Evolutionary conservation across 2,329 filamentous ascomycete species (phyloP).

Genomic region (Phaeoacremonium minimum): DNA sequence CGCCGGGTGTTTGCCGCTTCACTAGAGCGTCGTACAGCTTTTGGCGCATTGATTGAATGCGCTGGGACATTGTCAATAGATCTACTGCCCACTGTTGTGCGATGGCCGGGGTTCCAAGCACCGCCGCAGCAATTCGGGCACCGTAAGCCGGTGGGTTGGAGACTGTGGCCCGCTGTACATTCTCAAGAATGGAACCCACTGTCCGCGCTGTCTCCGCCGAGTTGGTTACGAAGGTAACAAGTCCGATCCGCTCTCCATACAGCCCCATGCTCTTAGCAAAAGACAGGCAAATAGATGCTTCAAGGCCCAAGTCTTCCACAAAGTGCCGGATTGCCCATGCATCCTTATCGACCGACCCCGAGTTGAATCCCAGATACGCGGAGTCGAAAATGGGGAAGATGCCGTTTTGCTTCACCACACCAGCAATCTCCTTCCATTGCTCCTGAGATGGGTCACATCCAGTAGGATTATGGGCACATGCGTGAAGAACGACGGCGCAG

Average conservation of each 20-base stretch:
- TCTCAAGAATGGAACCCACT: constrained; percentile 22
- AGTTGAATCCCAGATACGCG: constrained; percentile 25
- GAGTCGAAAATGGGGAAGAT: constrained; percentile 26
- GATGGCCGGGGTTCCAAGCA: constrained; percentile 21
- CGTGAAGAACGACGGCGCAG: constrained; percentile 29
- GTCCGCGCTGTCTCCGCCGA: constrained; percentile 9
- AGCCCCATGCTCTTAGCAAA: constrained; percentile 57
- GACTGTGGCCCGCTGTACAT: constrained; percentile 25
- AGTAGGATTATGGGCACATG: constrained; percentile 38
- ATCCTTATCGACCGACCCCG: constrained; percentile 22
- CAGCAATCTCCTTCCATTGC: constrained; percentile 23
- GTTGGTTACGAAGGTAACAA: constrained; percentile 19
- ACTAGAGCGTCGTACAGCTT: constrained; percentile 25
- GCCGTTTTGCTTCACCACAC: constrained; percentile 11
- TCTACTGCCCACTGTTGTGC: constrained; percentile 26
- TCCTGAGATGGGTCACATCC: constrained; percentile 30
- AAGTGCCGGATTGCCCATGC: constrained; percentile 23
- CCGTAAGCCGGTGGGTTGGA: constrained; percentile 30
- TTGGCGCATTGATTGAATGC: constrained; percentile 28
- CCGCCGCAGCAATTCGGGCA: constrained; percentile 24
- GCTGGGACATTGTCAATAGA: constrained; percentile 27
- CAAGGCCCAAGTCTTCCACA: constrained; percentile 29
- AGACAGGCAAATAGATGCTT: constrained; percentile 54
- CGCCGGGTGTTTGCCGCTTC: constrained; percentile 23
- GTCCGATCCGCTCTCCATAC: constrained; percentile 31